phyloP scores from a whole-genome alignment of 2,329 filamentous ascomycete species.

The Septoria linicola region DNA sequence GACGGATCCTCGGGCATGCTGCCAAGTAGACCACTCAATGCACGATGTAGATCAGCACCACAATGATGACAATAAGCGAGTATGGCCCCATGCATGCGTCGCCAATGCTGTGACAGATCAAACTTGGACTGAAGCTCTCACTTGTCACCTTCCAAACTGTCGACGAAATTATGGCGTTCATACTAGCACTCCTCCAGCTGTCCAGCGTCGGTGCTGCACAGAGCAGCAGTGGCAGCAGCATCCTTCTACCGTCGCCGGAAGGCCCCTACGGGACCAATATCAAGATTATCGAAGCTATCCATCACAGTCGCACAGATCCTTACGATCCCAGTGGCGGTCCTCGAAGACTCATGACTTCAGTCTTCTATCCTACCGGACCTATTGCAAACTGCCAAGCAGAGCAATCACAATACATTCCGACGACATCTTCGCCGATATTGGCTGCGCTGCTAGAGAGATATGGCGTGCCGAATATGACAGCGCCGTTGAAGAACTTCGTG shows the following conservation, averaged over 20 bases:
- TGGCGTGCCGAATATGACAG: conserved; percentile 20
- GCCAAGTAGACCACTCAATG: too few species aligned
- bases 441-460: conserved; percentile 6
- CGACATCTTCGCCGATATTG: conserved; percentile 13
- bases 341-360: conserved; percentile 17
- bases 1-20: too few species aligned
- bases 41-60: too few species aligned
- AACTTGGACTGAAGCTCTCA: too few species aligned
- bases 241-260: not conserved
- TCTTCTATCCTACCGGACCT: conserved; percentile 14
- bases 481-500: conserved; percentile 13
- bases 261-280: not conserved
- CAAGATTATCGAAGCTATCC: conserved; percentile 2
- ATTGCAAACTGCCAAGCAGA: conserved; percentile 6
- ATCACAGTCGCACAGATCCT: conserved; percentile 4
- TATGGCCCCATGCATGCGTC: too few species aligned
- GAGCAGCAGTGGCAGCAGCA: too few species aligned
- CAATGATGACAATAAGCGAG: too few species aligned
- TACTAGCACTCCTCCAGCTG: too few species aligned
- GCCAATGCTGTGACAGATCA: too few species aligned
- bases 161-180: too few species aligned
- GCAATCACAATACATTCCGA: conserved; percentile 17
- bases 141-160: too few species aligned
- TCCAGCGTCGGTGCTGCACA: too few species aligned
- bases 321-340: conserved; percentile 4